Base-by-base conservation (phyloP, 2,329 filamentous ascomycete genomes). In the Colletotrichum endophyticum region DNA sequence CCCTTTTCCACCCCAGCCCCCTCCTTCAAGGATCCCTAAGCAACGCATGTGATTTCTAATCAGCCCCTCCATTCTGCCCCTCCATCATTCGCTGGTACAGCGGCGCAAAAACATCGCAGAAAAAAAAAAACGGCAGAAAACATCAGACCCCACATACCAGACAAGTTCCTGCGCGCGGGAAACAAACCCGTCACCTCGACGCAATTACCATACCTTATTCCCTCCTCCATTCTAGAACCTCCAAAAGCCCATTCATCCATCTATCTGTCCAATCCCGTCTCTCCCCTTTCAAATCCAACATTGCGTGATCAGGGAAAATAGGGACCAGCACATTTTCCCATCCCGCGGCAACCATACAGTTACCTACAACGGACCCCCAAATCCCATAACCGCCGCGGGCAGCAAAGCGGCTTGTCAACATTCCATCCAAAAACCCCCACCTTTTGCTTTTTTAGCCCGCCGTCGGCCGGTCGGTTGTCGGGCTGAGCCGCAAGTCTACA, bases 41-140 rank as follows among this genome's bases (percentile, higher is more conserved):
- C 72, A 75, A 67, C 28, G 30, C 74, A 76, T 76, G 74, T 76
- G 74, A 76, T 76, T 76, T 76, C 70, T 73, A 76, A 76, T 73
- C 74, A 76, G 57, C 70, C 73, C 63, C 73, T 75, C 73, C 56
- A 63, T 63, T 39, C 15, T 73, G 69, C 73, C 73, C 73, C 73
- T 76, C 73, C 70, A 74, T 74, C 44, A 19, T 68, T 69, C 66
- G 32, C 53, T 6, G 32, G 6, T 19, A 59, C 67, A 27, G 27
- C 72, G 61, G n/a, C 61, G 25, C 22, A 25, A 25, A 63, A 32
- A 70, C 56, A 67, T 22, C 34, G 27, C 7, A 28, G 32, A 36
- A 61, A 57, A 25, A 57, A 25, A 32, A 64, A 39, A 61, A 32
- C 13, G 28, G n/a, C 28, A 72, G 57, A 73, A 73, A 70, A 28